Evolutionary conservation across 1,139 yeast species (phyloP).

Genomic region (Geotrichum citri-aurantii): DNA sequence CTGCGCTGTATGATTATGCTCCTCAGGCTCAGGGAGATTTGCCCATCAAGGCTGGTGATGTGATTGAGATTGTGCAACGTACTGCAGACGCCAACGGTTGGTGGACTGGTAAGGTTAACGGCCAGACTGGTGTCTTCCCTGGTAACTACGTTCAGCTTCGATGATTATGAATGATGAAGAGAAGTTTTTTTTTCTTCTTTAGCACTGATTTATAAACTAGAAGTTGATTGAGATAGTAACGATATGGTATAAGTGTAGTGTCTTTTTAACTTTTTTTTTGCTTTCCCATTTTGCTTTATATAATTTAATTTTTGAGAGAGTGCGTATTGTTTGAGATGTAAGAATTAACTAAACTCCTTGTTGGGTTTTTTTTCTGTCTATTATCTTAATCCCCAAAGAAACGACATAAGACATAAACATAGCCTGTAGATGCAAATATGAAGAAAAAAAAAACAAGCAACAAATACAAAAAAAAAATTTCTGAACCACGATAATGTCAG

Average conservation of each 20-base stretch:
- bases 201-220: not conserved
- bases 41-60: conserved; percentile 79
- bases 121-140: conserved; percentile 87
- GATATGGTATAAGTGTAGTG: not conserved
- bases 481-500: no score
- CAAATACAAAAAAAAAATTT: no score
- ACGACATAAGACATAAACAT: no score
- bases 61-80: conserved; percentile 74
- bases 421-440: no score
- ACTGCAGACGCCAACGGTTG: conserved; percentile 86
- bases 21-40: conserved; percentile 90
- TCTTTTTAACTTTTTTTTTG: no score
- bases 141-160: conserved; percentile 86
- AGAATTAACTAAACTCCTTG: no score
- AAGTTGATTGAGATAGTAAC: not conserved
- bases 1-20: conserved; percentile 69
- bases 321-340: not conserved
- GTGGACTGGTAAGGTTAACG: conserved; percentile 96
- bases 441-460: no score
- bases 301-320: no score
- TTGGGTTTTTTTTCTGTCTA: no score
- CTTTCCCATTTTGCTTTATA: not conserved
- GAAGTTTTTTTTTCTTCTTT: not conserved
- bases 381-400: no score
- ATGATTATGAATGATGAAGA: conserved; percentile 9